Evolutionary conservation across 192 early-diverging fungal genomes (phyloP).

Genomic region (Coemansia sp.): DNA sequence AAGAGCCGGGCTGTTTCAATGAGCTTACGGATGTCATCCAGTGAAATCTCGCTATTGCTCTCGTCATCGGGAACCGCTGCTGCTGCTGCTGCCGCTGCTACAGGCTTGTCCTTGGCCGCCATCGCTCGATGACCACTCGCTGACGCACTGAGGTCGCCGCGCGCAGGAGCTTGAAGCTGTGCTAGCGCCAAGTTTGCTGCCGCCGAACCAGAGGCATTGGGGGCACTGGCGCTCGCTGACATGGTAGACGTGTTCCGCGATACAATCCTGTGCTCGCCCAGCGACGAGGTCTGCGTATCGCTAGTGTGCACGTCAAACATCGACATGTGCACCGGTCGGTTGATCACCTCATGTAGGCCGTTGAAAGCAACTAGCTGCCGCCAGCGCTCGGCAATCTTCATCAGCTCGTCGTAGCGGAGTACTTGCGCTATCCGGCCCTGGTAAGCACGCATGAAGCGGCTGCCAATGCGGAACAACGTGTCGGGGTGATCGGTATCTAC

Average conservation of each 20-base stretch:
- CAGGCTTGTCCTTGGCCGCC: conserved; percentile 4
- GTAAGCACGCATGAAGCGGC: conserved; percentile 51
- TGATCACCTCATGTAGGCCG: conserved; percentile 8
- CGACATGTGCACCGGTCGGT: conserved; percentile 19
- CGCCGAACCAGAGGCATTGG: not conserved
- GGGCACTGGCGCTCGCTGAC: not conserved
- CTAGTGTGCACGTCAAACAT: conserved; percentile 15
- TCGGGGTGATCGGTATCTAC: conserved; percentile 54
- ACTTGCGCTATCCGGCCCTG: conserved; percentile 46
- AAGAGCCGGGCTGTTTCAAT: conserved; percentile 51
- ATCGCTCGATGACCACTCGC: not conserved
- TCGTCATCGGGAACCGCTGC: not conserved
- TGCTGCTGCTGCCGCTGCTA: not conserved
- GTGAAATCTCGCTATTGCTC: conserved; percentile 24
- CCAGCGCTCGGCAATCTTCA: conserved; percentile 56
- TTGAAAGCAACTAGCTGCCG: conserved; percentile 37
- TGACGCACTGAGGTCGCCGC: conserved; percentile 16
- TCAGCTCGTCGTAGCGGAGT: conserved; percentile 55
- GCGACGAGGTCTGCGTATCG: conserved; percentile 26
- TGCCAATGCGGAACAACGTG: conserved; percentile 54
- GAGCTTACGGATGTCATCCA: conserved; percentile 45
- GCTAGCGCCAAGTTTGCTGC: not conserved
- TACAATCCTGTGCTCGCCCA: conserved; percentile 13
- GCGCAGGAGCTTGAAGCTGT: conserved; percentile 30
- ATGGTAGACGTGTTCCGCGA: conserved; percentile 12